Conservation (phyloP, 2,329 filamentous ascomycete genomes). For the Trichoderma atrobrunneum region DNA sequence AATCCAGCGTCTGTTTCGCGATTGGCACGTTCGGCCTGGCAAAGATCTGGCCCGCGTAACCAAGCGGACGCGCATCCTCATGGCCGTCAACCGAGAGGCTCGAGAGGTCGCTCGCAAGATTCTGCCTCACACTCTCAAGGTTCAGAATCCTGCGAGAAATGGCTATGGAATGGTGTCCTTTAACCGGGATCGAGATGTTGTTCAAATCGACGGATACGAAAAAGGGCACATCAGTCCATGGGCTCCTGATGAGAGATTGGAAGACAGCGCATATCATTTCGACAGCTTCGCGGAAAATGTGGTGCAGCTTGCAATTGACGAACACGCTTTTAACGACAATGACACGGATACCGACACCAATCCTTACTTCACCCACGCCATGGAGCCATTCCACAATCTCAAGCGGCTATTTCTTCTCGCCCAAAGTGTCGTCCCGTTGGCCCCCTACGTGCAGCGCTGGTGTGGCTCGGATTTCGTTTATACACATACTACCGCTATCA, state of each 20-base stretch:
- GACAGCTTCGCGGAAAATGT: conserved; percentile 31
- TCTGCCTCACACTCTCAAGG: conserved; percentile 34
- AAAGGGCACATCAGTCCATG: not conserved
- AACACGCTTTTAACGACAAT: conserved; percentile 4
- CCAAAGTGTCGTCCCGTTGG: fast-evolving
- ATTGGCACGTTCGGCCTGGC: not conserved
- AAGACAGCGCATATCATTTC: conserved; percentile 21
- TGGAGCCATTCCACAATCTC: conserved; percentile 27
- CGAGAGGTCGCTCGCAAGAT: conserved; percentile 32
- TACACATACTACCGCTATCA: conserved; percentile 28
- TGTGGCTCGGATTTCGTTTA: conserved; percentile 32
- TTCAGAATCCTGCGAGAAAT: conserved; percentile 24
- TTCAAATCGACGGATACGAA: conserved; percentile 25
- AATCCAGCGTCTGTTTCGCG: not conserved
- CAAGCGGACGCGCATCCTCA: conserved; percentile 28
- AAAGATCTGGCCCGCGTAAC: conserved; percentile 31
- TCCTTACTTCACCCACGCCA: not conserved
- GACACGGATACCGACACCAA: not conserved
- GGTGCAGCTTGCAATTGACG: conserved; percentile 29
- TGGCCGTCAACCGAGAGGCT: conserved; percentile 37
- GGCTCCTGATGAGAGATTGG: not conserved
- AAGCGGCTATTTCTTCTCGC: conserved; percentile 28
- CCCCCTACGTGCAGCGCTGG: conserved; percentile 29
- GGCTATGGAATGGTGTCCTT: conserved; percentile 30
- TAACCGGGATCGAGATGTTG: conserved; percentile 33